Base-by-base conservation (phyloP, 2,329 filamentous ascomycete genomes). In the Penicillium sp. region DNA sequence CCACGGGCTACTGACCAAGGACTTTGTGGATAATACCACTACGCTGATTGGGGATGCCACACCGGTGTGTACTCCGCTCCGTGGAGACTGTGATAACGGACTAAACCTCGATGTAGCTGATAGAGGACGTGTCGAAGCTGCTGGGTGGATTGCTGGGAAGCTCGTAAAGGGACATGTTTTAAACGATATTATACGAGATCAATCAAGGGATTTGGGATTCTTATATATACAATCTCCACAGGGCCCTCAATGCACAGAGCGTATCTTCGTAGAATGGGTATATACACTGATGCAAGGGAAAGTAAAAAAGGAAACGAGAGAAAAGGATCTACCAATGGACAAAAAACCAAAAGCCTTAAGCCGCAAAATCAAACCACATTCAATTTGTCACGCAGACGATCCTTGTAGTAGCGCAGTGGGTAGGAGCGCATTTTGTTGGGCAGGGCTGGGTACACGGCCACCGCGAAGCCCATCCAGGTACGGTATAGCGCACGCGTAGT, bases 381-480 rank as follows among this genome's bases (percentile, higher is more conserved):
- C 55, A 66, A 48, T 45, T 60, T 57, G 37, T 54, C 59, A 29
- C 61, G 50, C 45, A 69, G 50, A 20, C 66, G 60, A 44, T 60
- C 57, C 59, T 69, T 52, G 39, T 66, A 67, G 46, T 63, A 66
- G 13, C 52, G 58, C 51, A 66, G 55, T 12, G 67, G 66, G 47
- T 67, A 66, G 18, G 54, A 57, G 4, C 67, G 59, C 50, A 62
- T 50, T 25, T 55, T 64, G 49, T 52, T 57, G 1, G 66, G 67
- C 54, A 70, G 44, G 1, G 64, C 64, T 7, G 67, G 67, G 46
- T 70, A 70, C 23, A 67, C 60, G 5, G 63, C 64, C 2, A 61
- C 61, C 18, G 63, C 63, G 31, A 68, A 58, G 4, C 60, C 61
- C 66, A 70, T 67, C 29, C 58, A 59, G 6, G 61, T 58, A 0